Conservation (phyloP, 345 rosid genomes). For the Arabis hirsuta region DNA sequence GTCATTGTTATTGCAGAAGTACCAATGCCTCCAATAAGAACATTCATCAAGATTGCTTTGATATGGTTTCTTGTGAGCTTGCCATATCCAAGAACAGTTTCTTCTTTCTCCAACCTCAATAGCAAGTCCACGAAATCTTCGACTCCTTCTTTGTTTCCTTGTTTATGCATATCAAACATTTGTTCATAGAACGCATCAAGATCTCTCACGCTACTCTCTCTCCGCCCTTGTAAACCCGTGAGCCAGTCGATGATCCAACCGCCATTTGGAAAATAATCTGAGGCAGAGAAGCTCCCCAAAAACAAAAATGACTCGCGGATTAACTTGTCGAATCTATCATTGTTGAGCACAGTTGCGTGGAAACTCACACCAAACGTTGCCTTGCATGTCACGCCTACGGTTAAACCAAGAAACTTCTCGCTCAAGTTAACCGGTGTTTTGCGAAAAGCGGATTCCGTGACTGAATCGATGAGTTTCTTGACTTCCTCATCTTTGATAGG, state of each 20-base stretch:
- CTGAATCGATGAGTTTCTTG: conserved; percentile 36
- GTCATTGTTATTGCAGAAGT: no score
- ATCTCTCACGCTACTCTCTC: conserved; percentile 42
- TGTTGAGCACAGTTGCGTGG: conserved; percentile 33
- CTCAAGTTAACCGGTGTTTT: conserved; percentile 34
- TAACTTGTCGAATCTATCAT: conserved; percentile 31
- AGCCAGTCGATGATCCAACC: conserved; percentile 51
- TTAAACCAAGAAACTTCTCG: conserved; percentile 30
- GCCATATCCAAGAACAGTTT: conserved; percentile 17
- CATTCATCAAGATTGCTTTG: conserved; percentile 30
- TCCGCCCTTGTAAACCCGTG: conserved; percentile 34
- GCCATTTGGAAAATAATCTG: conserved; percentile 47
- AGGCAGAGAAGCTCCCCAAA: conserved; percentile 40
- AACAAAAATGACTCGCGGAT: conserved; percentile 41
- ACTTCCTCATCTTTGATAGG: conserved; percentile 50
- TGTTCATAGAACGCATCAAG: conserved; percentile 47
- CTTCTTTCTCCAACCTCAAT: conserved; percentile 28
- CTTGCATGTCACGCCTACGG: conserved; percentile 40
- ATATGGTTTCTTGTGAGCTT: conserved; percentile 29
- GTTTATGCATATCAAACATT: conserved; percentile 49
- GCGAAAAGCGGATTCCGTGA: conserved; percentile 16
- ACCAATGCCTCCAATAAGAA: no score
- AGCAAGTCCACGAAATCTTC: conserved; percentile 43
- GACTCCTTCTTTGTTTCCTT: conserved; percentile 26
- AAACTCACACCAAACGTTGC: conserved; percentile 49